A percentile compares a stretch with the other conserved stretches of the same genome.
Conservation (phyloP, 1,284 basidiomycete genomes). For the Trichosporon asahii region DNA sequence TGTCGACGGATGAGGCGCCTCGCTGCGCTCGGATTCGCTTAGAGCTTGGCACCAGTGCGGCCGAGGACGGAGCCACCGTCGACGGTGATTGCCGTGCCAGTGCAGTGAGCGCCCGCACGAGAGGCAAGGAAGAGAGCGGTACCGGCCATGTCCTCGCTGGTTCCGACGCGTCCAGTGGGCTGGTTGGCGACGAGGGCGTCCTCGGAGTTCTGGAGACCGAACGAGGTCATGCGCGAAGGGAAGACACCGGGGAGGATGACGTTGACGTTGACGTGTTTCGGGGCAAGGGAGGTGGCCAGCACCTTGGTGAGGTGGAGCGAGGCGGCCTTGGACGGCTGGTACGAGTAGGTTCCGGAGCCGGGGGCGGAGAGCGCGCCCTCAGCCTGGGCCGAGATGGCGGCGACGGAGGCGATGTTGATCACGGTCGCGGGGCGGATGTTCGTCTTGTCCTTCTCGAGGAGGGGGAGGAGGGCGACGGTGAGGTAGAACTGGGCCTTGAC, state of each 20-base stretch:
- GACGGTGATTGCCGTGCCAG: slow-evolving; percentile 32
- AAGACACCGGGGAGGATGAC: slow-evolving; percentile 40
- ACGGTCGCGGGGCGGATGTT: slow-evolving; percentile 26
- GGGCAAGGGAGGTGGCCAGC: slow-evolving; percentile 29
- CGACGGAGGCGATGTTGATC: slow-evolving; percentile 37
- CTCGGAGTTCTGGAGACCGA: slow-evolving; percentile 27
- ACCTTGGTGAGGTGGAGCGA: slow-evolving; percentile 31
- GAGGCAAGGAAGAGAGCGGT: slow-evolving; percentile 35
- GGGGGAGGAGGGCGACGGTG: slow-evolving; percentile 32
- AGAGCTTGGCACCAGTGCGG: slow-evolving; percentile 21
- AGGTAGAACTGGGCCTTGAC: slow-evolving; percentile 31
- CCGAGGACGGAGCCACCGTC: slow-evolving; percentile 29
- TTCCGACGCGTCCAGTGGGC: slow-evolving; percentile 37
- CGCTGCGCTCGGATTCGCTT: slow-evolving; percentile 7
- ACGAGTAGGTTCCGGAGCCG: slow-evolving; percentile 30
- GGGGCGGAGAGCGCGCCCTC: slow-evolving; percentile 25
- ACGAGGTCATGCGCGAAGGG: slow-evolving; percentile 38
- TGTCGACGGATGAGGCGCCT: no score
- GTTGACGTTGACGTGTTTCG: slow-evolving; percentile 41
- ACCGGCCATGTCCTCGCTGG: slow-evolving; percentile 41
- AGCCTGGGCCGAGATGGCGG: slow-evolving; percentile 26
- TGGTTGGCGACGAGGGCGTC: slow-evolving; percentile 24
- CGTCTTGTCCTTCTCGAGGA: slow-evolving; percentile 26
- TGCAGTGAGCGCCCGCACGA: slow-evolving; percentile 37
- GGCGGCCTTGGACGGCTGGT: slow-evolving; percentile 25